Evolutionary conservation across 2,329 filamentous ascomycete species (phyloP), one percentile per base, ranked within the genome.

Genomic region (Aspergillus sp.): DNA sequence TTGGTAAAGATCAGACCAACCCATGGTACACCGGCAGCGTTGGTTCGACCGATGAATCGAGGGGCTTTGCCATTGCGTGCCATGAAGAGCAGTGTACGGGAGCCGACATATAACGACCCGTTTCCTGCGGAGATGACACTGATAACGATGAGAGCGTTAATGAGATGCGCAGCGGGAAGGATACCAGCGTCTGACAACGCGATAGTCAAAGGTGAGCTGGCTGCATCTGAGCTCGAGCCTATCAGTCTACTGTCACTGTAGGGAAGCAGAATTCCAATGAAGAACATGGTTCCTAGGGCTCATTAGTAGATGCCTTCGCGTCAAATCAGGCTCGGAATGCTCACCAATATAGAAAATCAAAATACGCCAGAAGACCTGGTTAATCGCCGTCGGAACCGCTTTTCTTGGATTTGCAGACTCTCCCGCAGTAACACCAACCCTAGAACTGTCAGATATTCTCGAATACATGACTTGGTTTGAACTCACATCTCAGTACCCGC

Each of bases 71-170:
- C 74, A 36, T 82, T 81, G 54, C 87, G 82, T 0, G 85, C 85
- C 81, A 90, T 86, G 68, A 82, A 89, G 0, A 90, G 68, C 1
- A 91, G 67, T 0, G 86, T 90, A 19, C 87, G 79, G 3, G 83
- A 86, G 36, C 81, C 82, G 52, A 90, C 87, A 62, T 90, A 90
- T 48, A 90, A 85, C 7, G 83, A 86, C 41, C 79, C 82, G 66
- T 90, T 90, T 53, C 85, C 78, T 12, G 85, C 84, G 0, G 77
- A 83, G 32, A 88, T 71, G 43, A 86, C 86, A 9, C 86, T 87
- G 7, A 88, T 70, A 40, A 90, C 76, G 55, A 88, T 87, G 57
- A 88, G 84, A 33, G 82, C 84, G 52, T 90, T 90, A 69, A 90
- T 85, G 1, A 90, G 75, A 58, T 90, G 81, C 1, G 86, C 83